These are phyloP conservation scores for Fennellomyces sp. DNA, from an alignment of 371 early-diverging fungal species.

Conservation along the genomic window DNA sequence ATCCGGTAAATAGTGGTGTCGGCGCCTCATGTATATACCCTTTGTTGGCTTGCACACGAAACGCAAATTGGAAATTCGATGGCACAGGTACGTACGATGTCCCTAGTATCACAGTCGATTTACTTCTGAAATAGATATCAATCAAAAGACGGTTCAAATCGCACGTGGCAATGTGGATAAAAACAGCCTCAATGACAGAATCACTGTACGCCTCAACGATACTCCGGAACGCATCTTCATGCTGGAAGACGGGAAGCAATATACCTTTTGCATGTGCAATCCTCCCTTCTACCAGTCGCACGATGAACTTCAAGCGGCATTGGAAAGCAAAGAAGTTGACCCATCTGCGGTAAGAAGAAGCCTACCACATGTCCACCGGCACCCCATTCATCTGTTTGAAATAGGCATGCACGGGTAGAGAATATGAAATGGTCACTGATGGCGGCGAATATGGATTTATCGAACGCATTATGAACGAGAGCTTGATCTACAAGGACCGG, in stretches of 20 bases:
- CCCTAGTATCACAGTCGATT: background rate
- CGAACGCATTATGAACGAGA: slow-evolving; percentile 57
- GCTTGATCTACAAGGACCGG: slow-evolving; percentile 31
- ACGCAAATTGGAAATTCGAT: slow-evolving; percentile 55
- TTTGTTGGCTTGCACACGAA: slow-evolving; percentile 56
- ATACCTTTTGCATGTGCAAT: slow-evolving; percentile 73
- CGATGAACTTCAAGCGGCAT: slow-evolving; percentile 45
- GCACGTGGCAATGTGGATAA: slow-evolving; percentile 58
- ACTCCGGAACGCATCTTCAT: slow-evolving; percentile 35
- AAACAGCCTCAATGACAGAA: slow-evolving; percentile 50
- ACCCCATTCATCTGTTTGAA: background rate
- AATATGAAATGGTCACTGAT: slow-evolving; percentile 62
- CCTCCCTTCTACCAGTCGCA: slow-evolving; percentile 70
- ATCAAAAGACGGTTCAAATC: slow-evolving; percentile 49
- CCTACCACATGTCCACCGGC: too few species aligned
- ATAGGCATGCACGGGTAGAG: slow-evolving; percentile 61
- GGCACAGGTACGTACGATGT: slow-evolving; percentile 49
- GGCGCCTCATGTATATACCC: slow-evolving; percentile 83
- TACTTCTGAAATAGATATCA: slow-evolving; percentile 44
- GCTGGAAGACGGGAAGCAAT: slow-evolving; percentile 21
- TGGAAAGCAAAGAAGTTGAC: slow-evolving; percentile 39
- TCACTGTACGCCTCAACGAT: slow-evolving; percentile 41
- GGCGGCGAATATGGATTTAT: slow-evolving; percentile 74
- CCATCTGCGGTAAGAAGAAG: slow-evolving; percentile 49
- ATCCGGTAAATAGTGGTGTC: slow-evolving; percentile 60